Percentiles rank a stretch among this genome's conserved stretches.
phyloP scores from a whole-genome alignment of 2,329 filamentous ascomycete species.

The Cladophialophora yegresii region DNA sequence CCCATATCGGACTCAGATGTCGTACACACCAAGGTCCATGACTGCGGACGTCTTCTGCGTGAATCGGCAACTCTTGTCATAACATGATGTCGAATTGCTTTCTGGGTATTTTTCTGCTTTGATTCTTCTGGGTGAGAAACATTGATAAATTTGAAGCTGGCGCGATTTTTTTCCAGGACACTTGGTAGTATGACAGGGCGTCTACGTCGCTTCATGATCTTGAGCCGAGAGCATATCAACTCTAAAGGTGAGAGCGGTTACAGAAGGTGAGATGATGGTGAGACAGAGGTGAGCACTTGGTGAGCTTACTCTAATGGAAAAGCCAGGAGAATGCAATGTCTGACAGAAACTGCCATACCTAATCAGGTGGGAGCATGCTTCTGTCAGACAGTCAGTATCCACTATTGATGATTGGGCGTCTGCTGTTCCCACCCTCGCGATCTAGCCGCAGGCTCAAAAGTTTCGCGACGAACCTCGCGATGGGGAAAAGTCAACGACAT shows the following conservation, averaged over 20 bases:
- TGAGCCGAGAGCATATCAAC: neutral
- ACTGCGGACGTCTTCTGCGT: slow-evolving; percentile 15
- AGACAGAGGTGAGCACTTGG: neutral
- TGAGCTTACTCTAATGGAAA: neutral
- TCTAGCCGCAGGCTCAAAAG: neutral
- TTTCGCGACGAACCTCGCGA: slow-evolving; percentile 5
- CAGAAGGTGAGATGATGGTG: neutral
- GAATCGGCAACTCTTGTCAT: slow-evolving; percentile 18
- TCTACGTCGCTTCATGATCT: neutral
- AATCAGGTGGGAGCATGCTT: neutral
- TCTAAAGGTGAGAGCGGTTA: neutral
- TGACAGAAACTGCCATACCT: neutral
- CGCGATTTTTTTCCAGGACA: neutral
- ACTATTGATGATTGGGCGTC: neutral
- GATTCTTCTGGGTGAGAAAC: slow-evolving; percentile 17
- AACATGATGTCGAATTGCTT: slow-evolving; percentile 22
- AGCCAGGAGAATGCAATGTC: neutral
- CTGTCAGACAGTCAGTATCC: neutral
- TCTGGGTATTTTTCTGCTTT: slow-evolving; percentile 10
- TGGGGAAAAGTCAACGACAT: slow-evolving; percentile 27
- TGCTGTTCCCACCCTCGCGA: neutral
- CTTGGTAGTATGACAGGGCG: neutral
- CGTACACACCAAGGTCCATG: neutral
- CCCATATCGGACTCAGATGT: neutral
- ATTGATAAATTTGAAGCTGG: slow-evolving; percentile 7